Evolutionary conservation across 2,329 filamentous ascomycete species (phyloP), one percentile per base, ranked within the genome.

Genomic region (Diaporthe destruens): DNA sequence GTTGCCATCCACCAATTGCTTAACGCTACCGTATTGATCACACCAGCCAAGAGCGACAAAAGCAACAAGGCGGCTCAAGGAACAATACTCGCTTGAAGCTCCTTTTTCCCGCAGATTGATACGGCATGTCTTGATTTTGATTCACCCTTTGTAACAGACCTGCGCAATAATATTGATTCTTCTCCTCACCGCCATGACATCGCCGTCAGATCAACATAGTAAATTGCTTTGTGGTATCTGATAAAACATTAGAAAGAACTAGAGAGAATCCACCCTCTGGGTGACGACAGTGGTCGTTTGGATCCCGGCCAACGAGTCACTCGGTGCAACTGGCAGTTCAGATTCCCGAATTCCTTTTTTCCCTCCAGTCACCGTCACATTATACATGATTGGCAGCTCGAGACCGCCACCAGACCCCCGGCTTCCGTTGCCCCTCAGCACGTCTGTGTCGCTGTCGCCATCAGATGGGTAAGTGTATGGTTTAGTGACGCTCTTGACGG

Each of bases 241-340:
- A n/a, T 16, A 55, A 44, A 67, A 53, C 18, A 67, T 47, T n/a
- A 54, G 29, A 55, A 56, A 51, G 2, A 56, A 53, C 39, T 73
- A 71, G 20, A 70, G 63, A 44, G 63, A 72, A 29, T 71, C 69
- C 18, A 76, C 72, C n/a, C 74, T 71, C 61, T 77, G 75, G 1
- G 75, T 77, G n/a, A 77, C 74, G n/a, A 76, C 71, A 16, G 75
- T 77, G n/a, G 75, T 77, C 7, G 76, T 76, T 34, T 74, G 72
- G 20, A 77, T 77, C 36, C 76, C 67, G 12, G 49, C 25, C 42
- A 25, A 29, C 16, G 68, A 61, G 32, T 32, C 67, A 55, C 44
- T 25, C 36, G 42, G 65, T 2, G 20, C 23, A 42, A 39, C 29
- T 44, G 12, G 32, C 23, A 44, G 44, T 9, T 51, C 67, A 34